phyloP scores from a whole-genome alignment of 2,329 filamentous ascomycete species.

The Cladosporium phlei region DNA sequence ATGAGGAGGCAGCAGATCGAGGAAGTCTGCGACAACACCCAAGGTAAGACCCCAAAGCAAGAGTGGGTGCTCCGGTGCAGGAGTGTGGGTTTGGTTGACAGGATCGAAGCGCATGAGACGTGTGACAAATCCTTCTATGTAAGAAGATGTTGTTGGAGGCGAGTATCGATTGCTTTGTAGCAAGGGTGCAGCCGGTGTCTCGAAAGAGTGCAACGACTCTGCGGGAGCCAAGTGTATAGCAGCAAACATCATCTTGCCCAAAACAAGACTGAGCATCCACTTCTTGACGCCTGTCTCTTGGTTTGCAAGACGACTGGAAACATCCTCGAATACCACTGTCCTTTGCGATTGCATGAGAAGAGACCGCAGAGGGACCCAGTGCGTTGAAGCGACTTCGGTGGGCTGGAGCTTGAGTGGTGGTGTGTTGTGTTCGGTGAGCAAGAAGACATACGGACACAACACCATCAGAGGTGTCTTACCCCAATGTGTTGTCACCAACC shows the following conservation, averaged over 20 bases:
- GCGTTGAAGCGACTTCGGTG: conserved; percentile 62
- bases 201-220: conserved; percentile 54
- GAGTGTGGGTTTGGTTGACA: conserved; percentile 28
- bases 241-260: conserved; percentile 65
- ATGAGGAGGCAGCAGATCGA: conserved; percentile 62
- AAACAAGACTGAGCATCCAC: conserved; percentile 50
- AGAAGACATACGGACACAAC: conserved; percentile 63
- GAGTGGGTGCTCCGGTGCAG: conserved; percentile 43
- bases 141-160: conserved; percentile 16
- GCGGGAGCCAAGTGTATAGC: conserved; percentile 60
- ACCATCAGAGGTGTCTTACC: conserved; percentile 62
- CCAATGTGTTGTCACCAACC: conserved; percentile 63
- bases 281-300: conserved; percentile 52
- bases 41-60: conserved; percentile 66
- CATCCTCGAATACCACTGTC: conserved; percentile 60
- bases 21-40: conserved; percentile 62
- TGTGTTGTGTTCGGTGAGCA: conserved; percentile 53
- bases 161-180: conserved; percentile 26
- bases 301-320: conserved; percentile 57
- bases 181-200: conserved; percentile 26
- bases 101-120: conserved; percentile 24
- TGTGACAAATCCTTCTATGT: conserved; percentile 15
- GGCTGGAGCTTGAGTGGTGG: conserved; percentile 61
- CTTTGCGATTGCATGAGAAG: conserved; percentile 57
- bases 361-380: conserved; percentile 63